Base-by-base conservation (phyloP, 202 grass and related monocot genomes). In the Setaria viridis region DNA sequence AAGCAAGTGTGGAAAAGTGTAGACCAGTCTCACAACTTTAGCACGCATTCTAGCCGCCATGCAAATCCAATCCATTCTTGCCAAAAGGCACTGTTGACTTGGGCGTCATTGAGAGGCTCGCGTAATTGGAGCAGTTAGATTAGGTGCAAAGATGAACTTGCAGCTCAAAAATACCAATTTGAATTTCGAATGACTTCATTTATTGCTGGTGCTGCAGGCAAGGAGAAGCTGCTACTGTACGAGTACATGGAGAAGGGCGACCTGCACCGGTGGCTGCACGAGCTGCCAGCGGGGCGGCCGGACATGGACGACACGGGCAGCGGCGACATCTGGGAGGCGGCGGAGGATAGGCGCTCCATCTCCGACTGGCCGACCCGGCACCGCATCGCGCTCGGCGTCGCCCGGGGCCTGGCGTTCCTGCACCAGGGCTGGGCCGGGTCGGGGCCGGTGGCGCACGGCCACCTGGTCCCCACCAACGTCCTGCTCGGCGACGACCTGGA, bases 241-340 rank as follows among this genome's bases (percentile, higher is more conserved):
- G 94, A 99, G 82, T 99, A 99, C 83, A 97, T 99, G 92, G 92
- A 99, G 88, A 96, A 87, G 50, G 97, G 94, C 62, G 97, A 99
- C 51, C 92, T 99, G 19, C 97, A 99, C 76, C 88, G 88, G 47
- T 99, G 97, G 97, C 90, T 99, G 19, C 97, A 99, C 62, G 97
- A 99, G 88, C 88, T 99, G 42, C 97, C 97, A 0, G 82, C 86
- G 0, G 94, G 92, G n/a, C 56, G 46, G 53, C 93, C 97, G 4
- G 85, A 93, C 66, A 86, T 83, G 76, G 97, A 97, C 45, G 92
- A 96, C 55, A 0, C 6, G 35, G 6, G 9, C 9, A 69, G 69
- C 20, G 90, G 66, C 8, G 93, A 96, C 90, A 83, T 86, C 16
- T 91, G 92, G 92, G 93, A 96, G 72, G 62, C 55, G 32, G 77